Base-by-base conservation (phyloP, 2,329 filamentous ascomycete species). In the Colletotrichum sojae region DNA sequence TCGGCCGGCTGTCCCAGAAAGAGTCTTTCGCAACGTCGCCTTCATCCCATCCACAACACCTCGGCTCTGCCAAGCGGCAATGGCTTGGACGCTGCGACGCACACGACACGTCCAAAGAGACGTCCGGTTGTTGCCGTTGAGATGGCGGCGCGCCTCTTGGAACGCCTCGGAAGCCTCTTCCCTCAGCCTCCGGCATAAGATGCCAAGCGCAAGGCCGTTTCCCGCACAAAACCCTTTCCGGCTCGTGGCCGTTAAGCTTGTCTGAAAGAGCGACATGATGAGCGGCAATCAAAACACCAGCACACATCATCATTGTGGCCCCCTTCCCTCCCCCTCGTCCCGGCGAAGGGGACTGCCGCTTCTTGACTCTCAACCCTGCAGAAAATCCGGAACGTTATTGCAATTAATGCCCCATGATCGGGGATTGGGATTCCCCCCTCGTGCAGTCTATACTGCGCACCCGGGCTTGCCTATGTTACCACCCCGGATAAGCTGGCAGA, bases 381-480 rank as follows among this genome's bases (percentile, higher is more conserved):
- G 71, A n/a, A 69, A 69, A 71, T 71, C 71, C 71, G 71, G 71
- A 69, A 71, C 65, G 71, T 70, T 67, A 61, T 61, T 51, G 62
- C 60, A 59, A 25, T 59, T 48, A 54, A 64, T 59, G 65, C 49
- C 60, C 67, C 67, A 55, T 62, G 45, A 57, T 67, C 63, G 43
- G 54, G 61, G 61, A 46, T 43, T 48, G 59, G 43, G 25, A 43
- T 10, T 39, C 22, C 16, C 18, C 15, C 54, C 52, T 57, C 39
- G 36, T 57, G 20, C 58, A 3, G 45, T 63, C 40, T 45, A 13
- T 51, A 39, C 31, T 66, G 40, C 43, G 31, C 31, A 36, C 22
- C 39, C 31, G 55, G 43, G 36, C 39, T 49, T 12, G 22, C 22
- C 64, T 36, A 36, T 36, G 31, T 10, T 12, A 36, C 31, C 31